Evolutionary conservation across 331 rosid genomes (phyloP), one percentile per base, ranked within the genome.

Genomic region (Spiraea crenata): DNA sequence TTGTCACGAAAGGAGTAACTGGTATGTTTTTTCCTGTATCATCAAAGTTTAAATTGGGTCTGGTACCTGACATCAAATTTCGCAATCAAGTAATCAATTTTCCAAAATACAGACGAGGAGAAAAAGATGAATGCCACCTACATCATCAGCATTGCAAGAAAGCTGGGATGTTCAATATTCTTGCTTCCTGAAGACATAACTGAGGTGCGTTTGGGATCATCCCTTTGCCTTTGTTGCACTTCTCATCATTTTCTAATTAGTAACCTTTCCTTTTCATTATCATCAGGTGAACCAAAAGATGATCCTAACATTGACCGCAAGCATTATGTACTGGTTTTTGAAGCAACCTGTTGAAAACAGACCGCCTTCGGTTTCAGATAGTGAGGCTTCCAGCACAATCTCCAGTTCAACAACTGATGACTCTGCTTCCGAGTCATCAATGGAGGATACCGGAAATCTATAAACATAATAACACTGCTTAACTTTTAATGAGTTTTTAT

Each of bases 111-210:
- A 93, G 98, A 90, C 1, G 90, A 90, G 76, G 96, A 88, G 88
- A 93, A 87, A 82, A 90, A 84, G 85, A 88, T 93, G 98, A 93
- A 93, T 45, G 98, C 97, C 50, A 82, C 92, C 20, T 93, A 93
- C 87, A 90, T 93, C 74, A 93, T 93, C 85, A 93, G 98, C 44
- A 93, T 93, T 81, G 98, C 98, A 65, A 88, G 98, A 73, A 93
- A 93, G 87, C 96, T 93, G 19, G 98, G 98, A 15, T 93, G 98
- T 70, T 90, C 98, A 42, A 93, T 93, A 74, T 93, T 93, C 84
- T 81, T 93, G 70, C 93, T 93, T 65, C 98, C 98, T 42, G 98
- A 93, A 85, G 98, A 93, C 80, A 84, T 93, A 77, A 93, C 92
- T 19, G 98, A 90, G 98, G 98, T 93, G 77, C 67, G 35, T 72